Evolutionary conservation across 164 flowering plant genomes (phyloP).

Genomic region (Nymphaea thermarum): DNA sequence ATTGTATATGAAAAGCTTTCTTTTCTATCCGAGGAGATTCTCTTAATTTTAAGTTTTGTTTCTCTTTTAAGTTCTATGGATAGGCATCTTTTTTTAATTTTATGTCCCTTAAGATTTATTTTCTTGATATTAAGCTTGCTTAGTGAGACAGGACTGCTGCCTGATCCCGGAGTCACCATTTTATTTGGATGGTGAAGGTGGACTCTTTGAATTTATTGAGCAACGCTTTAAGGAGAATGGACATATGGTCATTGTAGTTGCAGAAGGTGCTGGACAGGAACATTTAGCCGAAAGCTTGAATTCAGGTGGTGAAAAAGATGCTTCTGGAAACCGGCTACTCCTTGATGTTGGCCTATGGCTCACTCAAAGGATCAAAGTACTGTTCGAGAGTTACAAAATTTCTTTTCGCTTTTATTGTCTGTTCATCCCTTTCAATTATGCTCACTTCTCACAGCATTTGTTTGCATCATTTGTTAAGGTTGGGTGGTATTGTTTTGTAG

Average conservation of each 20-base stretch:
- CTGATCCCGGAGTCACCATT: slow-evolving; percentile 60
- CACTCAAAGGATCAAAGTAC: slow-evolving; percentile 60
- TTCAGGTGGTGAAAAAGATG: slow-evolving; percentile 41
- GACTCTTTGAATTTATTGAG: slow-evolving; percentile 40
- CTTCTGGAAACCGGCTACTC: slow-evolving; percentile 72
- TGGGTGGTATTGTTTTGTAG: slow-evolving; percentile 20
- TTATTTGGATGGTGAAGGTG: slow-evolving; percentile 49
- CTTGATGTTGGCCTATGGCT: slow-evolving; percentile 76
- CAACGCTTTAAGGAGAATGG: slow-evolving; percentile 42
- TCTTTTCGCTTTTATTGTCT: neutral
- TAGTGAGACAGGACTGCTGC: slow-evolving; percentile 35
- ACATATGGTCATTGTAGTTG: slow-evolving; percentile 52
- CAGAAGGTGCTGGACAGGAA: slow-evolving; percentile 66
- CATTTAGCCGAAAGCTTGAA: slow-evolving; percentile 27
- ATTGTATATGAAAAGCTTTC: too few species aligned
- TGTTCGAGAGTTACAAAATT: neutral
- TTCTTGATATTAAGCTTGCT: neutral
- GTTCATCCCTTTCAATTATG: neutral
- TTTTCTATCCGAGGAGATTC: too few species aligned
- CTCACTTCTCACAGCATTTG: neutral
- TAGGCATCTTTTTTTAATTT: too few species aligned
- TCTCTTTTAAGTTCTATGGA: too few species aligned
- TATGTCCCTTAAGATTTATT: neutral
- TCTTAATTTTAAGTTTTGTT: too few species aligned
- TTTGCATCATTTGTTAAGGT: neutral